A percentile compares a stretch with the other conserved stretches of the same genome.
Evolutionary conservation across 2,329 filamentous ascomycete species (phyloP).

Genomic region (Epicoccum nigrum): DNA sequence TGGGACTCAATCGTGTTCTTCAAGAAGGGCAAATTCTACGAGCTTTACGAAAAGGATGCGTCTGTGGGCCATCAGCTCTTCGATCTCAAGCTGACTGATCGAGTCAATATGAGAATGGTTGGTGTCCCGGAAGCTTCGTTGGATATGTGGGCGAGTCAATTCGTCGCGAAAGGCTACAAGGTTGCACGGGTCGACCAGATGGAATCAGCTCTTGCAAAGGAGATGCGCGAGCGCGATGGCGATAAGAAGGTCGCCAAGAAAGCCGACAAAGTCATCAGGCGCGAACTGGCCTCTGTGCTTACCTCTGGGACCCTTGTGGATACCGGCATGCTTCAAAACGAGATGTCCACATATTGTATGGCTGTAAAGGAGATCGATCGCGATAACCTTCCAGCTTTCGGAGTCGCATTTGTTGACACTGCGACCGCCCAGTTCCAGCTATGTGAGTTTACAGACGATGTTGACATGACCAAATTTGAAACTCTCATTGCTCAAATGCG

Average conservation of each 20-base stretch:
- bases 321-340: slow-evolving; percentile 94
- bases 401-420: slow-evolving; percentile 91
- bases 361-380: slow-evolving; percentile 78
- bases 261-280: slow-evolving; percentile 89
- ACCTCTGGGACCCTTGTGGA: slow-evolving; percentile 94
- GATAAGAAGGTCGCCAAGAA: slow-evolving; percentile 59
- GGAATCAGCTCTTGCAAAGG: slow-evolving; percentile 93
- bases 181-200: slow-evolving; percentile 96
- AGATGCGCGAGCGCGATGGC: slow-evolving; percentile 92
- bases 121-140: slow-evolving; percentile 94
- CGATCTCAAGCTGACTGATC: slow-evolving; percentile 94
- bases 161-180: slow-evolving; percentile 97
- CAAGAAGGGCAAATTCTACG: slow-evolving; percentile 99
- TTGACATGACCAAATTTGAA: slow-evolving; percentile 94
- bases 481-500: slow-evolving; percentile 92
- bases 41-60: slow-evolving; percentile 96
- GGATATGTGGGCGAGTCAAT: slow-evolving; percentile 98
- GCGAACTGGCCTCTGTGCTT: slow-evolving; percentile 88
- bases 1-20: slow-evolving; percentile 99
- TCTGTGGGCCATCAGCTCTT: slow-evolving; percentile 96
- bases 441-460: slow-evolving; percentile 90
- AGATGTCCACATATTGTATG: slow-evolving; percentile 96
- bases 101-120: slow-evolving; percentile 99
- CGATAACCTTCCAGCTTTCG: slow-evolving; percentile 81
- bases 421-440: slow-evolving; percentile 94